phyloP scores from a whole-genome alignment of 1,139 yeast species.

The Magnusiomyces sp. region DNA sequence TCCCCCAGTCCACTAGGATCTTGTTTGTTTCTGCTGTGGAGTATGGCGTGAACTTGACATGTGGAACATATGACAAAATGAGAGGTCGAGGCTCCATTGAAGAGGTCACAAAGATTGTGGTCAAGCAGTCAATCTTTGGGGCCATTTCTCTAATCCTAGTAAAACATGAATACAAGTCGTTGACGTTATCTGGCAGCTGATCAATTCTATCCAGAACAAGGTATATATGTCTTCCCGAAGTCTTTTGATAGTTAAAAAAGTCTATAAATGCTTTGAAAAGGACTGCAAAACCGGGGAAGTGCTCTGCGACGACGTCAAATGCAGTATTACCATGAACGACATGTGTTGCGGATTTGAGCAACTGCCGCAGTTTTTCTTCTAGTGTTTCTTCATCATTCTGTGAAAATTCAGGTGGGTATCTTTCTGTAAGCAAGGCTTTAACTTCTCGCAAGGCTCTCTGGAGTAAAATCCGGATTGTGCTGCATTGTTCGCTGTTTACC shows the following conservation, averaged over 20 bases:
- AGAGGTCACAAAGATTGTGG: slow-evolving; percentile 32
- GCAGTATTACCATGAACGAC: slow-evolving; percentile 7
- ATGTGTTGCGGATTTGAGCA: no score
- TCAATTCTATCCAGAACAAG: slow-evolving; percentile 55
- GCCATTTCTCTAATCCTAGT: slow-evolving; percentile 40
- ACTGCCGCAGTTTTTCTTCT: slow-evolving; percentile 6
- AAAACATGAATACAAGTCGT: slow-evolving; percentile 42
- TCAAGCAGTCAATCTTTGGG: slow-evolving; percentile 21
- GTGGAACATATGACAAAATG: slow-evolving; percentile 43
- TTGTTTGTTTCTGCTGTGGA: slow-evolving; percentile 35
- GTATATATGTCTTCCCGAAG: no score
- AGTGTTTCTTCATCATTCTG: no score
- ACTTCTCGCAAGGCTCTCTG: slow-evolving; percentile 30
- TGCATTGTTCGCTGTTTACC: slow-evolving; percentile 31
- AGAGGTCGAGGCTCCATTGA: slow-evolving; percentile 41
- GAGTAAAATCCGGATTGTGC: slow-evolving; percentile 30
- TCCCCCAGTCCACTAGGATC: slow-evolving; percentile 30
- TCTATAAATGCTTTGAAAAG: no score
- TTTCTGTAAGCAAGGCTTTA: no score
- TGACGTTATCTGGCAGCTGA: slow-evolving; percentile 43
- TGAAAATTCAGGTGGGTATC: no score
- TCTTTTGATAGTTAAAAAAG: no score
- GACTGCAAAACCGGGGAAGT: no score
- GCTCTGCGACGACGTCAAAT: slow-evolving; percentile 25
- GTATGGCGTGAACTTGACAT: slow-evolving; percentile 42